Percentiles rank a stretch among this genome's conserved stretches.
Conservation (phyloP, 306 rosid species). For the Prunus mira region DNA sequence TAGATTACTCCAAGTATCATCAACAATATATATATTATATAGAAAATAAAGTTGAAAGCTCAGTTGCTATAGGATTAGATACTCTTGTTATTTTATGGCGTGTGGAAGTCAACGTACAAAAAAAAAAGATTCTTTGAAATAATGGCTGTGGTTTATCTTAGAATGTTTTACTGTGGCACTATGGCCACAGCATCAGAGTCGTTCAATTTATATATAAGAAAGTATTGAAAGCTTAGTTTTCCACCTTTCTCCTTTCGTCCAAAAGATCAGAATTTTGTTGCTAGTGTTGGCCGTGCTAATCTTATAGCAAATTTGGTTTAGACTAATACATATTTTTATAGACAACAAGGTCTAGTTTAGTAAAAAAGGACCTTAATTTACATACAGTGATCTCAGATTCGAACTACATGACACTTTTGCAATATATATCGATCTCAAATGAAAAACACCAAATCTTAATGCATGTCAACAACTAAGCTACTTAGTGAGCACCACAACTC, state of each 20-base stretch:
- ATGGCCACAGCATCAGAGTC: neutral
- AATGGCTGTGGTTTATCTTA: slow-evolving; percentile 1
- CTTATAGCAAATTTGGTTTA: too few relatives aligned
- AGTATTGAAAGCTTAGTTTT: neutral
- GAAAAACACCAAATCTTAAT: neutral
- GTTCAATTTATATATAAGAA: neutral
- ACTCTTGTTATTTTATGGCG: neutral
- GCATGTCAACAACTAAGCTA: neutral
- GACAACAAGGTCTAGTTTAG: too few relatives aligned
- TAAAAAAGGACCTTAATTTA: accelerated
- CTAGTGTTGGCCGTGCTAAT: too few relatives aligned
- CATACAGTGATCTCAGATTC: accelerated
- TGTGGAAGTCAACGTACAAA: neutral
- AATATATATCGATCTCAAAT: too few relatives aligned
- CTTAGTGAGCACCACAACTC: neutral
- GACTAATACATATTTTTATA: too few relatives aligned
- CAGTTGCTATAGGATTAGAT: neutral
- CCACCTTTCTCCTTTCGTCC: too few relatives aligned
- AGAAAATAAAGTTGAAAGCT: neutral
- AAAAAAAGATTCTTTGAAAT: neutral
- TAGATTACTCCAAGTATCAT: neutral
- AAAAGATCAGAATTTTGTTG: too few relatives aligned
- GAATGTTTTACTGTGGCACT: neutral
- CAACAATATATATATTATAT: neutral
- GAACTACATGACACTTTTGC: too few relatives aligned